These are phyloP conservation scores for Pichia sp. DNA, from an alignment of 1,139 yeast genomes.

Conservation along the genomic window DNA sequence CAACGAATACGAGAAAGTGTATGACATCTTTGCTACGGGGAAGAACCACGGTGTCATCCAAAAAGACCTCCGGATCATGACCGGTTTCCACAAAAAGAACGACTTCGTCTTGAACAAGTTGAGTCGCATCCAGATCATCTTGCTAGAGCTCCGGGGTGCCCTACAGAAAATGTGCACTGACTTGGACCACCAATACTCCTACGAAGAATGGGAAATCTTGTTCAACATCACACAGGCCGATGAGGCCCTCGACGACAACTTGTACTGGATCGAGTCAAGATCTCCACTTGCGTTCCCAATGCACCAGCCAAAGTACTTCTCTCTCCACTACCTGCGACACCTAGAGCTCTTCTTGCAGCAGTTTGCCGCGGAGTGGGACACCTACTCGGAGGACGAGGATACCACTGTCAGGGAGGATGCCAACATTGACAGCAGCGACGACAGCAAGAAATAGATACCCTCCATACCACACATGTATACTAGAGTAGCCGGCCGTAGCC, in stretches of 20 bases:
- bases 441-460: not conserved
- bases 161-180: constrained; percentile 31
- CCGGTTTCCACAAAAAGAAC: constrained; percentile 25
- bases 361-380: constrained; percentile 27
- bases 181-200: constrained; percentile 35
- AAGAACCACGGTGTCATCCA: constrained; percentile 18
- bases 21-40: constrained; percentile 3
- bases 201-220: constrained; percentile 45
- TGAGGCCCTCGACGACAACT: constrained; percentile 27
- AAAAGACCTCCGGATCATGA: constrained; percentile 29
- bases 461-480: not conserved
- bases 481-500: not conserved
- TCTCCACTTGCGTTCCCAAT: constrained; percentile 68
- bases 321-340: constrained; percentile 42
- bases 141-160: constrained; percentile 25
- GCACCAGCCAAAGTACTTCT: constrained; percentile 61
- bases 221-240: constrained; percentile 30
- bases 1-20: constrained; percentile 12
- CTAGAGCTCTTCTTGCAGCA: constrained; percentile 33
- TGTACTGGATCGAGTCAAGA: constrained; percentile 37
- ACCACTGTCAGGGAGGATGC: not conserved
- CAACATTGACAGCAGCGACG: not conserved
- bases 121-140: constrained; percentile 24
- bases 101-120: constrained; percentile 25
- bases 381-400: not conserved